Evolutionary conservation across 2,329 filamentous ascomycete species (phyloP).

Genomic region (Fusarium pseudoanthophilum): DNA sequence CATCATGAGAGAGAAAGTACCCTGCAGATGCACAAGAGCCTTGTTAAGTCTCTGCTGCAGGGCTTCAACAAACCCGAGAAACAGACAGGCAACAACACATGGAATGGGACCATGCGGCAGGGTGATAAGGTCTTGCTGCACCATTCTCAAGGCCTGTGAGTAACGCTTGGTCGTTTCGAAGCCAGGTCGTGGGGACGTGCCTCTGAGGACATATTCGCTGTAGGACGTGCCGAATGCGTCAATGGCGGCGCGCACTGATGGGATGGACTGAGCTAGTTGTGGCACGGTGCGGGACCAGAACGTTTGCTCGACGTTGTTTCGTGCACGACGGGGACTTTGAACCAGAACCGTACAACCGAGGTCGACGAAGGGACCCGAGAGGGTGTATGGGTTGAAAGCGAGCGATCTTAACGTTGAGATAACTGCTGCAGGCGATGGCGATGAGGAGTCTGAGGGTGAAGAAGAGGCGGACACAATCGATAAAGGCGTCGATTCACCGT

Average conservation of each 20-base stretch:
- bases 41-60: slow-evolving; percentile 26
- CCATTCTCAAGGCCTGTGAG: slow-evolving; percentile 15
- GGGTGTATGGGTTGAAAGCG: neutral
- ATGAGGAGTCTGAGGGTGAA: neutral
- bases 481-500: neutral
- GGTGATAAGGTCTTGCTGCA: slow-evolving; percentile 28
- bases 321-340: slow-evolving; percentile 26
- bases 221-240: slow-evolving; percentile 33
- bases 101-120: slow-evolving; percentile 13
- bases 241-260: slow-evolving; percentile 30
- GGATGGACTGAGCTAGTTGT: slow-evolving; percentile 26
- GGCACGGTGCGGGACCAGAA: slow-evolving; percentile 35
- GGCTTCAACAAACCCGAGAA: slow-evolving; percentile 22
- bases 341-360: slow-evolving; percentile 23
- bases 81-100: slow-evolving; percentile 33
- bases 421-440: neutral
- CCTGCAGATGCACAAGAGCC: slow-evolving; percentile 17
- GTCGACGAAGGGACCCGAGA: slow-evolving; percentile 7
- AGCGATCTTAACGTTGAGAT: neutral
- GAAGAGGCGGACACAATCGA: neutral
- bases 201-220: slow-evolving; percentile 25
- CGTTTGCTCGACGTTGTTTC: slow-evolving; percentile 16
- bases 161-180: slow-evolving; percentile 24
- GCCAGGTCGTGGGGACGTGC: neutral
- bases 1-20: slow-evolving; percentile 22